These are phyloP conservation scores for Smithsoniella earleae DNA, from an alignment of 163 green algal species.

Conservation along the genomic window DNA sequence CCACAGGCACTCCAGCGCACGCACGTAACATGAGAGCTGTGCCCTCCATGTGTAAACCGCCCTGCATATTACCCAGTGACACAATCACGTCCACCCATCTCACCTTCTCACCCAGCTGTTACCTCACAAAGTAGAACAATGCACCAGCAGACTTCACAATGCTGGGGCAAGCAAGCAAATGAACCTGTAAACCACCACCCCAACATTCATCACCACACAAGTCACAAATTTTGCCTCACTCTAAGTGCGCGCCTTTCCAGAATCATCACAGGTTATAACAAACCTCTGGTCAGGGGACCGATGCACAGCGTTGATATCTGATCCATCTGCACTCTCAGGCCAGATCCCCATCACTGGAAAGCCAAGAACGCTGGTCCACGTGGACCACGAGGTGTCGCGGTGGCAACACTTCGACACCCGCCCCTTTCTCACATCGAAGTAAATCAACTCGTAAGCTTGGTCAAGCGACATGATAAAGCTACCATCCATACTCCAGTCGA, in stretches of 20 bases:
- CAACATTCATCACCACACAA: background rate
- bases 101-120: conserved; percentile 35
- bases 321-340: conserved; percentile 45
- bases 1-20: conserved; percentile 25
- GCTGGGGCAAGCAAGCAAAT: conserved; percentile 51
- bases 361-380: conserved; percentile 47
- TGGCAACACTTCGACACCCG: conserved; percentile 47
- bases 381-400: conserved; percentile 45
- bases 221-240: background rate
- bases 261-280: conserved; percentile 50
- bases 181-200: conserved; percentile 36
- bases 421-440: conserved; percentile 43
- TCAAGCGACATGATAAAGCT: conserved; percentile 44
- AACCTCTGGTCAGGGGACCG: conserved; percentile 40
- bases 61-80: background rate
- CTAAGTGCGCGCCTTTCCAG: conserved; percentile 36
- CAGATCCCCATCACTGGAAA: conserved; percentile 59
- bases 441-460: conserved; percentile 54
- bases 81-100: background rate
- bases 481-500: conserved; percentile 49
- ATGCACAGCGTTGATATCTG: conserved; percentile 53
- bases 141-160: conserved; percentile 42
- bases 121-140: conserved; percentile 41
- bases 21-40: conserved; percentile 32
- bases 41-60: background rate